Conservation (phyloP, 2,329 filamentous ascomycete genomes). For the Zarea fungicola region DNA sequence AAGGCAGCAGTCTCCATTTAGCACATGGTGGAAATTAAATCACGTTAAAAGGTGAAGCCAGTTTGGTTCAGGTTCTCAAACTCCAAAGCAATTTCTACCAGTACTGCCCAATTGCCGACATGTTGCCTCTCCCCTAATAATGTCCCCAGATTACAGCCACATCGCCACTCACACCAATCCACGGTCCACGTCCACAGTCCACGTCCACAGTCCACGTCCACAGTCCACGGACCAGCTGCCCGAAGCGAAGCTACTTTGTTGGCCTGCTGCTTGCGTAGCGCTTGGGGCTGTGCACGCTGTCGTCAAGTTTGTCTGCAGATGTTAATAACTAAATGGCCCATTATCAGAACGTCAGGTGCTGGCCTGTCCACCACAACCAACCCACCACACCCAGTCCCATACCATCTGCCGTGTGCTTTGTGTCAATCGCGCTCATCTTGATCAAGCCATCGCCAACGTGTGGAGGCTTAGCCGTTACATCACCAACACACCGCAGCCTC, state of each 20-base stretch:
- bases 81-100: too few relatives aligned
- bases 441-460: background rate
- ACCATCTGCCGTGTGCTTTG: background rate
- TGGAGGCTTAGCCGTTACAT: background rate
- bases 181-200: too few relatives aligned
- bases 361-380: background rate
- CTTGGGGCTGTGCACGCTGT: conserved; percentile 2
- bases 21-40: background rate
- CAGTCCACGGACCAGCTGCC: too few relatives aligned
- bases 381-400: background rate
- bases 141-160: too few relatives aligned
- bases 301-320: background rate
- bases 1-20: background rate
- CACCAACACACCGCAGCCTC: background rate
- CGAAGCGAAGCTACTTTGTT: too few relatives aligned
- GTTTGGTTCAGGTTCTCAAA: too few relatives aligned
- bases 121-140: too few relatives aligned
- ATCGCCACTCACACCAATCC: background rate
- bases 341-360: background rate
- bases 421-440: background rate
- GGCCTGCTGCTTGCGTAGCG: conserved; percentile 5
- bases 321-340: background rate
- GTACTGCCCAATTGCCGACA: too few relatives aligned
- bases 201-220: too few relatives aligned
- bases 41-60: too few relatives aligned